Evolutionary conservation across 805 yeast species (phyloP), one percentile per base, ranked within the genome.

Genomic region (Candida khao-thaluensis): DNA sequence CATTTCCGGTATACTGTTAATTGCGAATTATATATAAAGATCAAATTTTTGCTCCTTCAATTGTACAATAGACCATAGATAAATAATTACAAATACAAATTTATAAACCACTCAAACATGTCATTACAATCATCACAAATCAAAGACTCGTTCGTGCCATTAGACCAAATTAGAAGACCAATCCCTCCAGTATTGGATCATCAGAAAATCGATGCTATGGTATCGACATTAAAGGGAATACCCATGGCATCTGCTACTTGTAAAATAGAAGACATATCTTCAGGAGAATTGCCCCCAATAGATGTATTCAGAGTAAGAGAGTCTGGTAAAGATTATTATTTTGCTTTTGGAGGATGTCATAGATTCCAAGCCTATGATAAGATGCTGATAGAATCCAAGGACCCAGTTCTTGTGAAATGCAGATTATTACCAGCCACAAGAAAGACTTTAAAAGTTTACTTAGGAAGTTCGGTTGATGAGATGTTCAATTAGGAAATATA

Each of bases 341-440:
- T 85, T 60, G 95, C 90, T 1, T 87, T 87, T 61, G 96, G 95
- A 5, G 95, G 95, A 0, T 87, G 96, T 55, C 96, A 87, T 55
- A 62, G 96, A 45, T 82, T 87, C 49, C 95, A 87, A 57, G 95
- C 95, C 0, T 88, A 88, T 54, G 93, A 86, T 41, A 62, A 72
- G 27, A 41, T 59, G 17, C 70, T 66, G 28, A 65, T 69, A 1
- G 73, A 71, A 21, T 54, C 50, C 1, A 34, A 45, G 11, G 66
- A 62, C 18, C 36, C 36, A 12, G 56, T 62, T 0, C 50, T 72
- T 64, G 95, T 88, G 7, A 80, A 74, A 52, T 82, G 88, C 58
- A 82, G 81, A 48, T 53, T 87, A 7, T 59, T 85, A 22, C 95
- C 95, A 1, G 82, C 87, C 5, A 85, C 95, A 0, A 76, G 78